Percentiles rank a stretch among this genome's conserved stretches.
phyloP scores from a whole-genome alignment of 2,329 filamentous ascomycete genomes.

The Ophiostoma sp. region DNA sequence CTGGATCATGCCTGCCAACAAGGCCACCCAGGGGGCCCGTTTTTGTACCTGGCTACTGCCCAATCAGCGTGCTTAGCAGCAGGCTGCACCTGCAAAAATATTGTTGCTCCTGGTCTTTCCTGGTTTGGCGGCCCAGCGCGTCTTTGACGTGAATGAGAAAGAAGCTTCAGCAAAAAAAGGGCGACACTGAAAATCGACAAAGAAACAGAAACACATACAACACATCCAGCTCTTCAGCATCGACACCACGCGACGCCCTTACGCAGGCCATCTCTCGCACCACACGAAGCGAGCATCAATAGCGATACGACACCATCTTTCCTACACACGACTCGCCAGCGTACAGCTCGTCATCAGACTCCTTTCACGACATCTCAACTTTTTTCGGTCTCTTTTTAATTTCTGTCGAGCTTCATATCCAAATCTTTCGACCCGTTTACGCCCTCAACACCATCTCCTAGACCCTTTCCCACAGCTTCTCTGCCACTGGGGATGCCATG shows the following conservation, averaged over 20 bases:
- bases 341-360: neutral
- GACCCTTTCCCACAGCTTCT: neutral
- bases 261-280: neutral
- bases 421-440: neutral
- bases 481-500: conserved; percentile 32
- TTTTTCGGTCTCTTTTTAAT: neutral
- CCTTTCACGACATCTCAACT: neutral
- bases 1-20: conserved; percentile 1
- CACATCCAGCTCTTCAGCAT: neutral
- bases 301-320: neutral
- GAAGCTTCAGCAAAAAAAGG: conserved; percentile 16
- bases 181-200: neutral
- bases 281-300: neutral
- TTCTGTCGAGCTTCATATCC: neutral
- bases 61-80: conserved; percentile 15
- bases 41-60: conserved; percentile 15
- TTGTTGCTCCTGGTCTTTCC: conserved; percentile 19
- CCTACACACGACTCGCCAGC: neutral
- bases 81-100: conserved; percentile 21
- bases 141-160: conserved; percentile 20
- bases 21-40: neutral
- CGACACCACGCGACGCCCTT: conserved; percentile 8
- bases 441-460: neutral
- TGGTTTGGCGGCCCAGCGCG: conserved; percentile 19
- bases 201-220: neutral